Evolutionary conservation across 768 basidiomycete genomes (phyloP), one percentile per base, ranked within the genome.

Genomic region (Leccinum sublutescens): DNA sequence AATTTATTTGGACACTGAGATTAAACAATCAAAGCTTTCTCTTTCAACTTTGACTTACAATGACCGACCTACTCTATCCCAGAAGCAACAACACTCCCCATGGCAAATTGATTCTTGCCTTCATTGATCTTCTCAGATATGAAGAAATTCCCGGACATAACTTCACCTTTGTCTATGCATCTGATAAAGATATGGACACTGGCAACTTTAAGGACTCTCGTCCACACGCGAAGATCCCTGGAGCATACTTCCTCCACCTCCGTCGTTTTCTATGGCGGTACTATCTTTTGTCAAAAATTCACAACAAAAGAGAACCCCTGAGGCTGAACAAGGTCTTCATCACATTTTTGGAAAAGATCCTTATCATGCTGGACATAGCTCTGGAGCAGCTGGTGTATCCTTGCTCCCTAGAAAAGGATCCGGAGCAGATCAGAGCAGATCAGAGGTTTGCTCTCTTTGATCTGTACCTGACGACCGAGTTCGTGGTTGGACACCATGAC

Each of bases 31-130:
- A 12, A 33, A 33, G 11, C 31, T 33, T 33, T 11, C 11, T 33
- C 31, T 33, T 33, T 33, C 31, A 33, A 33, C 33, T 12, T 33
- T 12, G 4, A 33, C 4, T 1, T 11, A 34, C 33, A 84, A 45
- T 45, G 43, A 19, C 43, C 2, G 43, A 45, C 19, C 19, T 45
- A 2, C 43, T 45, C 19, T 45, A 19, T 12, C 19, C 43, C 10
- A 19, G 5, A 5, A 12, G 2, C 12, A 34, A 14, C 12, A 14
- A 0, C 33, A 34, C 33, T 33, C 33, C 33, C 4, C 43, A 45
- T 8, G 3, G n/a, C 19, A n/a, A 43, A 0, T 0, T 1, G 4
- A 45, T 45, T 7, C n/a, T 45, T 5, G 23, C 10, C 21, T 48
- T 11, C 23, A 14, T 2, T 0, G 29, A 29, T 29, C 0, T 31